Base-by-base conservation (phyloP, 257 asterid species). In the Penstemon davidsonii region DNA sequence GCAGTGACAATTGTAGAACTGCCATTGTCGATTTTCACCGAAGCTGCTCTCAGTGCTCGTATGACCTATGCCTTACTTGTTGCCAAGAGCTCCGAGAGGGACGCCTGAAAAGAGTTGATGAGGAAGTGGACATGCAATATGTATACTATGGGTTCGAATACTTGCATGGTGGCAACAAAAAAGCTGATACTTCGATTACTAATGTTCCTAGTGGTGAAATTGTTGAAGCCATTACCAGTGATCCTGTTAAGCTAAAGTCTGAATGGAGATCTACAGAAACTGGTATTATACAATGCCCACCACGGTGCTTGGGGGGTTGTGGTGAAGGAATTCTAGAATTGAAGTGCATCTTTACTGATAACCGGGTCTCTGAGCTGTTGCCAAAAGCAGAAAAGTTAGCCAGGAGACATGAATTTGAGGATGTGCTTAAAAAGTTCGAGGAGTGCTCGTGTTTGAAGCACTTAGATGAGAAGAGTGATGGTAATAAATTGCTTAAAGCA, bases 1-100 rank as follows among this genome's bases (percentile, higher is more conserved):
- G 85, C 91, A 91, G 98, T 53, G 80, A 87, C 87, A 80, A 84
- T 76, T 92, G 98, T 72, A 83, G 69, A 71, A 88, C 96, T 37
- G 82, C 90, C 6, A 86, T 92, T 67, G 73, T 69, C 81, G 96
- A 92, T 73, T 79, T 80, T 52, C 91, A 89, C 67, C 78, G 95
- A 63, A 93, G 88, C 85, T 90, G 97, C 75, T 79, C 82, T 19
- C 66, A 8, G 36, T 93, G 99, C 71, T 72, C 84, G 62, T 93
- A 81, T 79, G 92, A 90, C 64, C 84, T 93, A 64, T 93, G 99
- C 76, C 86, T 90, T 61, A 74, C 76, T 55, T 93, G 99, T 74
- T 93, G 90, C 72, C 83, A 56, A 68, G 99, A 93, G 81, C 75
- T 93, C 45, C 84, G 96, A 56, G 81, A 68, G 64, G 96, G 95